Percentiles rank a stretch among this genome's conserved stretches.
Evolutionary conservation across 1,284 basidiomycete species (phyloP).

Genomic region (Heterobasidion annosum): DNA sequence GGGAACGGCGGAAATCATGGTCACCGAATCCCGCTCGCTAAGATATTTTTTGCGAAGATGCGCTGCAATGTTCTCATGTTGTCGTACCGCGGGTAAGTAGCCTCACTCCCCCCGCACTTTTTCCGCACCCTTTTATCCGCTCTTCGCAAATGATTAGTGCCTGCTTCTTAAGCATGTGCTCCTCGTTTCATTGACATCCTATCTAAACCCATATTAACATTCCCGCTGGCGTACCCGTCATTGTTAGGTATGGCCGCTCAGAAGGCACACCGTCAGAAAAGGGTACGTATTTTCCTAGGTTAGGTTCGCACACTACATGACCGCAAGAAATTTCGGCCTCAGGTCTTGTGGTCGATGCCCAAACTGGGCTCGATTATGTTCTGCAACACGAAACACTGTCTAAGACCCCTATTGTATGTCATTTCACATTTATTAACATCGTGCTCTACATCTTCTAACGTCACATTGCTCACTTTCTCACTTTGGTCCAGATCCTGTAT

Average conservation of each 20-base stretch:
- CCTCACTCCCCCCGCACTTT: not conserved
- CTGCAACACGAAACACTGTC: conserved; percentile 60
- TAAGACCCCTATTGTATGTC: conserved; percentile 55
- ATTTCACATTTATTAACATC: not conserved
- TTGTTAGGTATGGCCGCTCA: conserved; percentile 68
- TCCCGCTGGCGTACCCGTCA: no score
- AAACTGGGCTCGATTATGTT: conserved; percentile 74
- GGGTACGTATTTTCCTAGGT: conserved; percentile 33
- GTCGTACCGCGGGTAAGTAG: conserved; percentile 72
- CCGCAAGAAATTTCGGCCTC: not conserved
- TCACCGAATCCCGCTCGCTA: conserved; percentile 86
- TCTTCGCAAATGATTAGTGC: no score
- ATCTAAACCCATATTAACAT: no score
- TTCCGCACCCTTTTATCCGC: not conserved
- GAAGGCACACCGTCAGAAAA: conserved; percentile 80
- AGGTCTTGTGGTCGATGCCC: conserved; percentile 78
- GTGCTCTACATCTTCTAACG: not conserved
- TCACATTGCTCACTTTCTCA: not conserved
- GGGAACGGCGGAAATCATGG: conserved; percentile 81
- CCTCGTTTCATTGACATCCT: no score
- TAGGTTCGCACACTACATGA: not conserved
- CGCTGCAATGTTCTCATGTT: conserved; percentile 86
- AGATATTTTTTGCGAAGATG: conserved; percentile 78
- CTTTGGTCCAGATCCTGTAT: conserved; percentile 55
- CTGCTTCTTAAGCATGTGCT: no score